These are phyloP conservation scores for Boechera stricta DNA, from an alignment of 345 rosid genomes.

Conservation along the genomic window DNA sequence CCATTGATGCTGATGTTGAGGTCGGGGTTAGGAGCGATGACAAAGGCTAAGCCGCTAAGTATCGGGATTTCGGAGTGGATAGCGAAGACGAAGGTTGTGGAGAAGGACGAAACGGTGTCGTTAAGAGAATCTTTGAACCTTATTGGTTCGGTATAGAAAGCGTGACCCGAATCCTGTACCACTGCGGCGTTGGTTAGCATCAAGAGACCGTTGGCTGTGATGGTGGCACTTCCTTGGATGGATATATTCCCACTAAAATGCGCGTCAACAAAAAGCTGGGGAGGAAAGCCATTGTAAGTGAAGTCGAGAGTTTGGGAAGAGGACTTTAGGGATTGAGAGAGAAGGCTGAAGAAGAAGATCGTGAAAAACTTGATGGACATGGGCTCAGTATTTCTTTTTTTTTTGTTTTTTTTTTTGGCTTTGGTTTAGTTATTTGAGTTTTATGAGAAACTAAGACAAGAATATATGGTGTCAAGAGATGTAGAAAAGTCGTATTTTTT, in stretches of 20 bases:
- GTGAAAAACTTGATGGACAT: slow-evolving; percentile 21
- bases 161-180: slow-evolving; percentile 51
- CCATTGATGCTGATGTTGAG: slow-evolving; percentile 42
- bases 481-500: too few relatives aligned
- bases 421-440: too few relatives aligned
- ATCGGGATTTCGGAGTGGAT: slow-evolving; percentile 2
- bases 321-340: background rate
- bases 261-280: too few relatives aligned
- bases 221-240: too few relatives aligned
- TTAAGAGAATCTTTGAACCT: slow-evolving; percentile 57
- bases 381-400: too few relatives aligned
- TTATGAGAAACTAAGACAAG: too few relatives aligned
- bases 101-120: slow-evolving; percentile 52
- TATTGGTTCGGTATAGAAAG: slow-evolving; percentile 61
- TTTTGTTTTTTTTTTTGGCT: too few relatives aligned
- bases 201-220: too few relatives aligned
- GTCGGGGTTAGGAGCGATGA: slow-evolving; percentile 47
- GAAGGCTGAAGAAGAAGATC: background rate
- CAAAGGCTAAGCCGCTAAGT: slow-evolving; percentile 55
- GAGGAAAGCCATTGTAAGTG: slow-evolving; percentile 29
- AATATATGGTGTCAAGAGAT: too few relatives aligned
- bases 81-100: slow-evolving; percentile 50
- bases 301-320: slow-evolving; percentile 32
- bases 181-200: slow-evolving; percentile 40
- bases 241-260: too few relatives aligned